A percentile compares a stretch with the other conserved stretches of the same genome.
Conservation (phyloP, 352 stramenopile species). For the Phytopythium sindhum region DNA sequence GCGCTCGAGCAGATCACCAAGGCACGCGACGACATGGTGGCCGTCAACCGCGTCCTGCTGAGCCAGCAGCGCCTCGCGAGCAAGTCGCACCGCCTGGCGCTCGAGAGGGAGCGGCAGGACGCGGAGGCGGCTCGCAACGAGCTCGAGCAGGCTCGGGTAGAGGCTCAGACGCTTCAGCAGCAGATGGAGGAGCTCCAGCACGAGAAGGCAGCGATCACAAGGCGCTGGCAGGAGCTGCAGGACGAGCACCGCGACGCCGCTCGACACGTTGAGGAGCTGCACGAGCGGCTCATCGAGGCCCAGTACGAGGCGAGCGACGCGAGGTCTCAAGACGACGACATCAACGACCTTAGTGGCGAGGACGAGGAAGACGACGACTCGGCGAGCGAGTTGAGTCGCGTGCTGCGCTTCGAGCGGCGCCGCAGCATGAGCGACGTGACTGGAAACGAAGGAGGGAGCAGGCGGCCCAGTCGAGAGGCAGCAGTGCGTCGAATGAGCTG, state of each 20-base stretch:
- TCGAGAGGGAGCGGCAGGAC: conserved; percentile 10
- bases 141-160: conserved; percentile 15
- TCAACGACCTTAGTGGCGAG: neutral
- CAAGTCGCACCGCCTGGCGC: conserved; percentile 4
- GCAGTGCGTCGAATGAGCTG: neutral
- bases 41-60: conserved; percentile 31
- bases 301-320: conserved; percentile 12
- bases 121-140: conserved; percentile 8
- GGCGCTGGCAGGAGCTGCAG: conserved; percentile 46
- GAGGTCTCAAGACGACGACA: neutral
- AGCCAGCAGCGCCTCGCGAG: conserved; percentile 19
- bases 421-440: conserved; percentile 1
- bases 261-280: conserved; percentile 52
- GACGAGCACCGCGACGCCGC: conserved; percentile 45
- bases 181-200: conserved; percentile 33
- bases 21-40: conserved; percentile 33
- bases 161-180: conserved; percentile 14
- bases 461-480: neutral
- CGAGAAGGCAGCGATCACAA: conserved; percentile 33
- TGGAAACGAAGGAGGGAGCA: neutral
- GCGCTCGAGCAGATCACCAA: conserved; percentile 20
- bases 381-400: conserved; percentile 5
- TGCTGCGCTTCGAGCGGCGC: conserved; percentile 6
- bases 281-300: conserved; percentile 39
- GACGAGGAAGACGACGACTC: neutral